phyloP scores from a whole-genome alignment of 108 stramenopile genomes.

The Chaetoceros tenuissimus region DNA sequence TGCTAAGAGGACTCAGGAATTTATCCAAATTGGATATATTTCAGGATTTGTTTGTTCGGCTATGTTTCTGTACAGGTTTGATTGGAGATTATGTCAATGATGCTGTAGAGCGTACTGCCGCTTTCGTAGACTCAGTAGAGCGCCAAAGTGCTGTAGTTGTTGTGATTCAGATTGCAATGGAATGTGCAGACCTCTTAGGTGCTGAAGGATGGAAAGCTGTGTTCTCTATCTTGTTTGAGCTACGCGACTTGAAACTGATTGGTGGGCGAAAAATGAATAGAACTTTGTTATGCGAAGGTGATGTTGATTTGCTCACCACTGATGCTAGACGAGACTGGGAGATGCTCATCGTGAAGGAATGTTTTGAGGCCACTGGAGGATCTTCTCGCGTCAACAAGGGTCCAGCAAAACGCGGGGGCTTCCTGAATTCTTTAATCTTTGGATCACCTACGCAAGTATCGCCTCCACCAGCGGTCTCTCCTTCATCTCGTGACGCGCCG shows the following conservation, averaged over 20 bases:
- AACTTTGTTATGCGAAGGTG: slow-evolving; percentile 53
- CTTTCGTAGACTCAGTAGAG: slow-evolving; percentile 62
- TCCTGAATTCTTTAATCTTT: slow-evolving; percentile 15
- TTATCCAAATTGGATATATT: slow-evolving; percentile 68
- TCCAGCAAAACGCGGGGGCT: too few relatives aligned
- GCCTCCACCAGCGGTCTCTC: slow-evolving; percentile 28
- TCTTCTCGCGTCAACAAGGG: slow-evolving; percentile 14
- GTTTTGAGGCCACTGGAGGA: slow-evolving; percentile 13
- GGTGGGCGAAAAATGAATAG: slow-evolving; percentile 13
- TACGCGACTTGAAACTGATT: slow-evolving; percentile 69
- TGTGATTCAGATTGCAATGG: slow-evolving; percentile 46
- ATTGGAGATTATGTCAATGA: slow-evolving; percentile 34
- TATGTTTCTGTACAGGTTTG: slow-evolving; percentile 63
- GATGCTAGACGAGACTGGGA: slow-evolving; percentile 51
- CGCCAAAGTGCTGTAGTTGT: slow-evolving; percentile 66
- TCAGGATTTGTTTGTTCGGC: slow-evolving; percentile 52
- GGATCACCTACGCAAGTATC: slow-evolving; percentile 26
- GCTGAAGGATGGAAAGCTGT: slow-evolving; percentile 72
- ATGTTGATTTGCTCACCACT: slow-evolving; percentile 50
- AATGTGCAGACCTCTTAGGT: slow-evolving; percentile 54
- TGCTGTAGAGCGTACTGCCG: slow-evolving; percentile 24
- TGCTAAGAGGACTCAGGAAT: slow-evolving; percentile 59
- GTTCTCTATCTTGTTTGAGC: slow-evolving; percentile 73
- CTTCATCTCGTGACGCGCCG: not conserved
- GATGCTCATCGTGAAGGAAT: slow-evolving; percentile 37